Evolutionary conservation across 768 basidiomycete genomes (phyloP), one percentile per base, ranked within the genome.

Genomic region (Russula ochroleuca): DNA sequence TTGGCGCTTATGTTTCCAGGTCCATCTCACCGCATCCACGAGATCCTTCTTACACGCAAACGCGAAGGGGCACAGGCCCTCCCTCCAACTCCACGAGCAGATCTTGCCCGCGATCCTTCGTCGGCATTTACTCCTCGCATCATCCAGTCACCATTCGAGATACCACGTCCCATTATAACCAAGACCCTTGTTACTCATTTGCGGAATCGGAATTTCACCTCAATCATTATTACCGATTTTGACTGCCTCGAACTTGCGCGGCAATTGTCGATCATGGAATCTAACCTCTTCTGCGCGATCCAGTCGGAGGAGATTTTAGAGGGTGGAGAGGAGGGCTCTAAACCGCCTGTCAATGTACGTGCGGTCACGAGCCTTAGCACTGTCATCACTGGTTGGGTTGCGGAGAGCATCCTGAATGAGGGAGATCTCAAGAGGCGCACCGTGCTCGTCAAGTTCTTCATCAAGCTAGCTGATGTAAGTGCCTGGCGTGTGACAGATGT

Each of bases 261-360:
- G 54, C 97, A 99, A 75, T 73, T 98, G 69, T 97, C 96, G 19
- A 83, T 95, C 68, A 90, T 95, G 88, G 97, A 99, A 73, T 90
- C 86, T 68, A 84, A 84, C 63, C 75, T 97, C 50, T 98, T 94
- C 73, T 87, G 90, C 67, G 83, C 85, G 57, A 93, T 98, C 67
- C 84, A 82, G 60, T 85, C 95, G 0, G 91, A 94, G 68, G 97
- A 98, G 73, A 80, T 99, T 51, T 74, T 99, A 64, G 90, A 92
- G 75, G 85, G 85, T 13, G 90, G 89, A 4, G 86, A 90, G 71
- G 85, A 87, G 64, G 84, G 85, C 65, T 80, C 79, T 41, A 79
- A 80, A 70, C 78, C 83, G 8, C 82, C 85, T 21, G 74, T 81
- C 55, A 90, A 90, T 68, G 87, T 98, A 50, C 88, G 84, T 72